These are phyloP conservation scores for Saturnispora sanitii DNA, from an alignment of 805 yeast genomes.

Conservation along the genomic window DNA sequence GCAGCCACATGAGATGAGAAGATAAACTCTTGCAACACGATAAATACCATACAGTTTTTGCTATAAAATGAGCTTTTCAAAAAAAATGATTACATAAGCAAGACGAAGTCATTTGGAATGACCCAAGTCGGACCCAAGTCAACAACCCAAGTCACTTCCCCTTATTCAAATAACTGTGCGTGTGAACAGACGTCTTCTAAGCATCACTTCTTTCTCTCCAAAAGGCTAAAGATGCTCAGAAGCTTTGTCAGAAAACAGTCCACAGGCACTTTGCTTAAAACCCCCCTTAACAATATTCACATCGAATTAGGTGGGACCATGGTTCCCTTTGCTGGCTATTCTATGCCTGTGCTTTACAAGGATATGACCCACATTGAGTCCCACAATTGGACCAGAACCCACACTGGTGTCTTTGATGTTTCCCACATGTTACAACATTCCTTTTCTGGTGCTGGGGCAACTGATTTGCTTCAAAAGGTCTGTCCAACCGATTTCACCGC, in stretches of 20 bases:
- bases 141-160: not conserved
- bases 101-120: not conserved
- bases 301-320: conserved; percentile 72
- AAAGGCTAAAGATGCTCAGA: conserved; percentile 4
- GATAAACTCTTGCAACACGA: too few relatives aligned
- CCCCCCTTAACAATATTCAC: conserved; percentile 80
- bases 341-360: conserved; percentile 86
- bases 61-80: too few relatives aligned
- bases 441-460: conserved; percentile 58
- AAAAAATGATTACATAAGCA: too few relatives aligned
- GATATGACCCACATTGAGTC: conserved; percentile 86
- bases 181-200: not conserved
- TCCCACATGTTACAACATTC: conserved; percentile 95
- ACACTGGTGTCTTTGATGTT: conserved; percentile 91
- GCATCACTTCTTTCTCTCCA: not conserved
- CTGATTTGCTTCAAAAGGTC: conserved; percentile 59
- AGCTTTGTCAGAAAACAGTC: conserved; percentile 16
- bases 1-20: too few relatives aligned
- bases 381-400: conserved; percentile 84
- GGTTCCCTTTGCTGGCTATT: conserved; percentile 95
- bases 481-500: conserved; percentile 79
- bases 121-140: not conserved
- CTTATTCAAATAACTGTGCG: too few relatives aligned
- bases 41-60: too few relatives aligned
- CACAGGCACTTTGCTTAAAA: conserved; percentile 32